Conservation (phyloP, 805 yeast species). For the Ogataea glucozyma region DNA sequence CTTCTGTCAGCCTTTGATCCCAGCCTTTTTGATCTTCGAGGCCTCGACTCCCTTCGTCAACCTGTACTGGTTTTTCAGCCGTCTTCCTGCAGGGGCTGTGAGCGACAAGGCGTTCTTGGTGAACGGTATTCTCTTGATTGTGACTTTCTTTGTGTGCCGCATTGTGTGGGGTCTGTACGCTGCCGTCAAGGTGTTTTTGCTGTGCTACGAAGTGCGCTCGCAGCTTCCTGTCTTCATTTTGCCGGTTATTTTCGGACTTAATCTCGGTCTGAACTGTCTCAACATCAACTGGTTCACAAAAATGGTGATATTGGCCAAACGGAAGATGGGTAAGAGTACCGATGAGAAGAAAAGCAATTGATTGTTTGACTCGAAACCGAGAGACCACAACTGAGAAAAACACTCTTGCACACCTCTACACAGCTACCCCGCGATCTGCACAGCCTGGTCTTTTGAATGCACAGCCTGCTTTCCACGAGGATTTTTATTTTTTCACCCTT, state of each 20-base stretch:
- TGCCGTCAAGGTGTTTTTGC: conserved; percentile 53
- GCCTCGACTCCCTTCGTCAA: conserved; percentile 94
- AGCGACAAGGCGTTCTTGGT: conserved; percentile 52
- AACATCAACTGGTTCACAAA: conserved; percentile 86
- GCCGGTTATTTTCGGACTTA: conserved; percentile 51
- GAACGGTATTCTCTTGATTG: conserved; percentile 72
- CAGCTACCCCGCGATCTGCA: neutral
- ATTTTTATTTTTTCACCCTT: neutral
- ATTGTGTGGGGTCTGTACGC: conserved; percentile 87
- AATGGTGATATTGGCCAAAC: conserved; percentile 76
- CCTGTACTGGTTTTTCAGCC: conserved; percentile 85
- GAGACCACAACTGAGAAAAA: neutral
- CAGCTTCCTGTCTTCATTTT: conserved; percentile 51
- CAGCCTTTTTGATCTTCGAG: conserved; percentile 83
- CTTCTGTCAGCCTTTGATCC: conserved; percentile 77
- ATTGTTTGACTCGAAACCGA: neutral
- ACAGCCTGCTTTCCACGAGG: too few relatives aligned
- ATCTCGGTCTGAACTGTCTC: conserved; percentile 61
- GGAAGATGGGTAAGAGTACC: conserved; percentile 38
- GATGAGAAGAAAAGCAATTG: neutral
- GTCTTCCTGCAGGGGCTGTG: conserved; percentile 68
- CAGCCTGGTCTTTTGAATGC: neutral
- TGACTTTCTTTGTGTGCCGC: conserved; percentile 74
- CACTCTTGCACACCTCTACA: neutral
- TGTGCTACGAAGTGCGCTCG: conserved; percentile 42